These are phyloP conservation scores for Ogataea neopini DNA, from an alignment of 805 yeast genomes.

Conservation along the genomic window DNA sequence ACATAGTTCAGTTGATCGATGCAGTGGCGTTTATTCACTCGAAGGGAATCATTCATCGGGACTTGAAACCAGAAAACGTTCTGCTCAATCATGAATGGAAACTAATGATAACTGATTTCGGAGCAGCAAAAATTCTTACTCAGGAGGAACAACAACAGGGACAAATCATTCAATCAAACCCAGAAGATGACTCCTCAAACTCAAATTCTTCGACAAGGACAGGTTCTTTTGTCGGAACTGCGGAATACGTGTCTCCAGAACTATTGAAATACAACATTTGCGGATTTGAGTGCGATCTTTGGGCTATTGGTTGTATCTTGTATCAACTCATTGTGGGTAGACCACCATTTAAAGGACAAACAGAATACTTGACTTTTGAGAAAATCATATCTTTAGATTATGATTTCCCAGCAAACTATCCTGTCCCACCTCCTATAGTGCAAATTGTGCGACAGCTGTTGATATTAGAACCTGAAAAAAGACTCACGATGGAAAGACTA, in stretches of 20 bases:
- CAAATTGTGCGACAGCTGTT: conserved; percentile 68
- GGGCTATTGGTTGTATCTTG: conserved; percentile 92
- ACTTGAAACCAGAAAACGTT: conserved; percentile 92
- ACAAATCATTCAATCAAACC: conserved; percentile 20
- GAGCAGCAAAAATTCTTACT: conserved; percentile 86
- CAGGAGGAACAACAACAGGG: conserved; percentile 35
- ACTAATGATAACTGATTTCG: conserved; percentile 92
- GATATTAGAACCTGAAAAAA: conserved; percentile 65
- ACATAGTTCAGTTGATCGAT: conserved; percentile 85
- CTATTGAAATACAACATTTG: conserved; percentile 73
- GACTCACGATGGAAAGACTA: conserved; percentile 59
- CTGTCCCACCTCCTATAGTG: conserved; percentile 60
- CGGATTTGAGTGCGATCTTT: conserved; percentile 82
- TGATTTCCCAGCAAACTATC: conserved; percentile 59
- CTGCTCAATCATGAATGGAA: conserved; percentile 82
- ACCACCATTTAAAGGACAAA: conserved; percentile 88
- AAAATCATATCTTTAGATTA: conserved; percentile 80
- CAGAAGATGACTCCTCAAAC: conserved; percentile 15
- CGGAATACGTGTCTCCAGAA: conserved; percentile 95
- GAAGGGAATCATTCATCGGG: conserved; percentile 90
- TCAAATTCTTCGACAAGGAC: conserved; percentile 35
- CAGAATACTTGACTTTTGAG: conserved; percentile 85
- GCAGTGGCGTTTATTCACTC: conserved; percentile 86
- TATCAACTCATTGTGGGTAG: conserved; percentile 79
- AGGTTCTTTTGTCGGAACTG: conserved; percentile 95